Conservation (phyloP, 2,329 filamentous ascomycete genomes). For the Aspergillus sp. region DNA sequence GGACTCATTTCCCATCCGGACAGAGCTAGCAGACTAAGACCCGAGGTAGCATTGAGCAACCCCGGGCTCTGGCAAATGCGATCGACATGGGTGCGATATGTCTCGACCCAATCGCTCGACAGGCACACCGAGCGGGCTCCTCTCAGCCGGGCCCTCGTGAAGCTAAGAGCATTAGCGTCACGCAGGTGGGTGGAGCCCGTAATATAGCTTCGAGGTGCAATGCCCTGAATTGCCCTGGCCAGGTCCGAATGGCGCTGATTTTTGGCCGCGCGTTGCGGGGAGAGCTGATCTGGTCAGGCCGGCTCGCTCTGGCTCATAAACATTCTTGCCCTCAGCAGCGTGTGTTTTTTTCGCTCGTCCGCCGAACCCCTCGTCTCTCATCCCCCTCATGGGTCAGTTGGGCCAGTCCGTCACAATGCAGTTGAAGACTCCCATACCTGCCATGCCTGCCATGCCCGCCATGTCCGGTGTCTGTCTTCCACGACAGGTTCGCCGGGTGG, state of each 20-base stretch:
- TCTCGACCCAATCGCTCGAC: background rate
- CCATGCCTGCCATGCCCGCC: no score
- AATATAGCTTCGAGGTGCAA: background rate
- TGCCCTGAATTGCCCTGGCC: background rate
- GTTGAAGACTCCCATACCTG: slow-evolving; percentile 1
- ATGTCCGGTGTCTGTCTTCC: slow-evolving; percentile 3
- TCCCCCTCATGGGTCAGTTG: background rate
- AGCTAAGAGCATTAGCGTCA: slow-evolving; percentile 2
- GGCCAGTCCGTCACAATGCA: background rate
- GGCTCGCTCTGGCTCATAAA: slow-evolving; percentile 3
- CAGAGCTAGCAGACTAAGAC: background rate
- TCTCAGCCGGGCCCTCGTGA: background rate
- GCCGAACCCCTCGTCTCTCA: background rate
- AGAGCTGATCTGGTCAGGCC: background rate
- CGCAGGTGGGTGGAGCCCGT: slow-evolving; percentile 2
- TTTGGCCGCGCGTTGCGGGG: background rate
- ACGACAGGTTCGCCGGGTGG: slow-evolving; percentile 4
- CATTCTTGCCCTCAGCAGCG: background rate
- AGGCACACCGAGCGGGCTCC: background rate
- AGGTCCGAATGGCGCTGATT: background rate
- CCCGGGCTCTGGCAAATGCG: background rate
- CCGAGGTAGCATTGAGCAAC: background rate
- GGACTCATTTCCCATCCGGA: slow-evolving; percentile 2
- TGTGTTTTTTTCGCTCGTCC: background rate
- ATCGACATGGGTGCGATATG: background rate